Evolutionary conservation across 2,329 filamentous ascomycete genomes (phyloP).

Genomic region (Trichoderma sp.): DNA sequence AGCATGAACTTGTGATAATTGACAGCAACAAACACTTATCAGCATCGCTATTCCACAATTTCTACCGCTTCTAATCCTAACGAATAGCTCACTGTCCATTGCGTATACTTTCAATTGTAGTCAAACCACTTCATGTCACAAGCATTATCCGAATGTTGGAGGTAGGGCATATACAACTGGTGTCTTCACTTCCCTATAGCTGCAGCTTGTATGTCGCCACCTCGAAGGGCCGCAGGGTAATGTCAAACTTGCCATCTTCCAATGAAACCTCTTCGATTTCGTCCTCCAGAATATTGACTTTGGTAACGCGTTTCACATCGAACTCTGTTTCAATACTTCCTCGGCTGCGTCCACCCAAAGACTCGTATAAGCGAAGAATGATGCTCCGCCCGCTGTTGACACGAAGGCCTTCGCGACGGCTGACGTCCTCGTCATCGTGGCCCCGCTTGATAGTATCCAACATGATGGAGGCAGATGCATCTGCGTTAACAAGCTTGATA

Average conservation of each 20-base stretch:
- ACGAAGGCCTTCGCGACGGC: slow-evolving; percentile 62
- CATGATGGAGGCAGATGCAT: slow-evolving; percentile 64
- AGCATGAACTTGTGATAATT: slow-evolving; percentile 1
- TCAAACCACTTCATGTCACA: slow-evolving; percentile 14
- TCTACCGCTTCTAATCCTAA: background rate
- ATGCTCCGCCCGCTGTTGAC: slow-evolving; percentile 75
- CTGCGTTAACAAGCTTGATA: slow-evolving; percentile 68
- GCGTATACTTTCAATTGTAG: background rate
- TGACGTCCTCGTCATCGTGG: slow-evolving; percentile 81
- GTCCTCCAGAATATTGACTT: slow-evolving; percentile 88
- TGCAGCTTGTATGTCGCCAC: slow-evolving; percentile 77
- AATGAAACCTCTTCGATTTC: slow-evolving; percentile 69
- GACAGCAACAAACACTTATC: background rate
- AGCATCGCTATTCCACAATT: background rate
- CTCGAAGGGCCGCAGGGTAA: slow-evolving; percentile 79
- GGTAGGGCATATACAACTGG: slow-evolving; percentile 35
- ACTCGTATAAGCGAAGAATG: slow-evolving; percentile 85
- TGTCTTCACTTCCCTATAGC: slow-evolving; percentile 44
- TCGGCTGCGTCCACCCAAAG: slow-evolving; percentile 77
- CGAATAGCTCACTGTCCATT: background rate
- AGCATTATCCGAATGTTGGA: slow-evolving; percentile 32
- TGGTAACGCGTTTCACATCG: slow-evolving; percentile 75
- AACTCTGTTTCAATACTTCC: slow-evolving; percentile 71
- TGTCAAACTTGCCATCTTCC: slow-evolving; percentile 54
- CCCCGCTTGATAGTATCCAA: slow-evolving; percentile 92